Percentiles rank a stretch among this genome's conserved stretches.
Evolutionary conservation across 2,329 filamentous ascomycete genomes (phyloP).

Genomic region (Pseudomassariella vexata): DNA sequence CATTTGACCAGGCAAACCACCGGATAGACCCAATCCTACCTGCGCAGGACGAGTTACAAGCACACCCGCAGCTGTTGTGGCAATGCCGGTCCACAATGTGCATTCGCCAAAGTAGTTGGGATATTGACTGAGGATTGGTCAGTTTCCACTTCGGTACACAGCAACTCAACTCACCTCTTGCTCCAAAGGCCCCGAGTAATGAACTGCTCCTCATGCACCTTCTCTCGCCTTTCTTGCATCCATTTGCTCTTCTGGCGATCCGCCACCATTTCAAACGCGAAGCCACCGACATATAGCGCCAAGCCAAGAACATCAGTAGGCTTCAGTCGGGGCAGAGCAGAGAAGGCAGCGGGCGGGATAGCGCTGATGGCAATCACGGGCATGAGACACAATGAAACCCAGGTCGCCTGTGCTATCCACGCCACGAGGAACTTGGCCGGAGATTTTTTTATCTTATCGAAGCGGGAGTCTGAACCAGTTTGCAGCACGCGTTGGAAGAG

Average conservation of each 20-base stretch:
- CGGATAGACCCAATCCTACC: slow-evolving; percentile 49
- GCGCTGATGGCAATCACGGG: slow-evolving; percentile 61
- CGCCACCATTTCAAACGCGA: slow-evolving; percentile 55
- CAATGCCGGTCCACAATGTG: slow-evolving; percentile 64
- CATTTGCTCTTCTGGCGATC: slow-evolving; percentile 60
- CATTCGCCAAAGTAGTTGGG: slow-evolving; percentile 71
- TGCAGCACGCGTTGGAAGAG: slow-evolving; percentile 56
- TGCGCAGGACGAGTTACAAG: slow-evolving; percentile 49
- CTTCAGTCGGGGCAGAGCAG: slow-evolving; percentile 39
- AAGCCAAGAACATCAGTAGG: slow-evolving; percentile 52
- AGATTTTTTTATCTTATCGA: slow-evolving; percentile 33
- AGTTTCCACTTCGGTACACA: too few species aligned
- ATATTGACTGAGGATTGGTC: slow-evolving; percentile 40
- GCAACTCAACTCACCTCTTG: slow-evolving; percentile 33
- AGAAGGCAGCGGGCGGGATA: slow-evolving; percentile 48
- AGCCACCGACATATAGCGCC: slow-evolving; percentile 50
- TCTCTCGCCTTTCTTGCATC: slow-evolving; percentile 54
- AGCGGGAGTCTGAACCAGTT: slow-evolving; percentile 51
- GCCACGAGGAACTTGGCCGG: slow-evolving; percentile 28
- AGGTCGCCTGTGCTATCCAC: slow-evolving; percentile 54
- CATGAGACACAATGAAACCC: slow-evolving; percentile 62
- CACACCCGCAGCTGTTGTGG: slow-evolving; percentile 51
- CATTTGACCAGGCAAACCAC: slow-evolving; percentile 24
- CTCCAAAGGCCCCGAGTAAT: slow-evolving; percentile 58
- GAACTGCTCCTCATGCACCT: slow-evolving; percentile 63